phyloP scores from a whole-genome alignment of 2,329 filamentous ascomycete species.

The Paramyrothecium roridum region DNA sequence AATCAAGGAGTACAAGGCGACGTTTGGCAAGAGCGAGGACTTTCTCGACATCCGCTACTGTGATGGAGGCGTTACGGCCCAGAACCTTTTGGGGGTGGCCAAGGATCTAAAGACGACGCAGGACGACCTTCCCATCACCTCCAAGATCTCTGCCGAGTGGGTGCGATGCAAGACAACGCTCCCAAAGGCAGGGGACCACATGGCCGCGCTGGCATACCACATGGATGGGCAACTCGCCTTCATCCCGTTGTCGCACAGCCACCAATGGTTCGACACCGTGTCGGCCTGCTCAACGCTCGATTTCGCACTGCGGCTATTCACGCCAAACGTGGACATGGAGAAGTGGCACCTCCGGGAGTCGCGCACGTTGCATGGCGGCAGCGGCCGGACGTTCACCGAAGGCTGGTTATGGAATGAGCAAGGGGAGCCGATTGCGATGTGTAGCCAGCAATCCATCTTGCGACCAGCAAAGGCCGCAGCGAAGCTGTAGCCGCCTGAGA shows the following conservation, averaged over 20 bases:
- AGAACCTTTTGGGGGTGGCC: conserved; percentile 38
- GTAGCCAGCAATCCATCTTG: conserved; percentile 44
- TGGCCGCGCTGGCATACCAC: conserved; percentile 35
- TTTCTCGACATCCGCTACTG: conserved; percentile 33
- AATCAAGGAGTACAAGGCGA: conserved; percentile 13
- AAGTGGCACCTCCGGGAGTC: conserved; percentile 42
- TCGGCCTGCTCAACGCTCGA: conserved; percentile 44
- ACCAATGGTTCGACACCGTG: conserved; percentile 39
- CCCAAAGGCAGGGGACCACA: conserved; percentile 22
- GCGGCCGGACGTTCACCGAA: conserved; percentile 42
- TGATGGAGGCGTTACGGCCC: conserved; percentile 35
- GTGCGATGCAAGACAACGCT: conserved; percentile 20
- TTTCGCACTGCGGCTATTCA: conserved; percentile 44
- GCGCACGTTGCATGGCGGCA: conserved; percentile 29
- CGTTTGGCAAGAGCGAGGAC: conserved; percentile 23
- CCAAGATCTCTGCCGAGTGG: conserved; percentile 40
- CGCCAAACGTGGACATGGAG: conserved; percentile 30
- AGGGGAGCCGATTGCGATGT: conserved; percentile 40
- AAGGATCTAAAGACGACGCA: conserved; percentile 36
- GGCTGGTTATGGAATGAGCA: conserved; percentile 38
- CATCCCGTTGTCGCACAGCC: conserved; percentile 36
- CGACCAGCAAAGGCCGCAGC: conserved; percentile 8
- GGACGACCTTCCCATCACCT: conserved; percentile 24
- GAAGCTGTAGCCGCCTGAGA: neutral
- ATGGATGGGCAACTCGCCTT: conserved; percentile 43